A percentile compares a stretch with the other conserved stretches of the same genome.
Evolutionary conservation across 1,284 basidiomycete species (phyloP).

Genomic region (Heterobasidion irregulare): DNA sequence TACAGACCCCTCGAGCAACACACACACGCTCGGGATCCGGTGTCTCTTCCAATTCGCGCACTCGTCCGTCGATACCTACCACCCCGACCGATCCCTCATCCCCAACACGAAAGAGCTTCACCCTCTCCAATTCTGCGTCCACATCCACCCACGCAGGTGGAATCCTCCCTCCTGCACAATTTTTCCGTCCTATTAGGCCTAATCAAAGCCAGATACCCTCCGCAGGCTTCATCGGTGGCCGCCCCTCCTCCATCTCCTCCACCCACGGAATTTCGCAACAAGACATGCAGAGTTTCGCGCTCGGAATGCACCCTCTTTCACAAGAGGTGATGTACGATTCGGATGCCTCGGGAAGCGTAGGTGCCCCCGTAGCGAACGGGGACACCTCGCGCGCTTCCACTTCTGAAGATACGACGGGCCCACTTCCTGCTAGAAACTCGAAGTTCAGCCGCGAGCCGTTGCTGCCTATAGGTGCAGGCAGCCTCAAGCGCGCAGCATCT

Average conservation of each 20-base stretch:
- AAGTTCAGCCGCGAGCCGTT: conserved; percentile 65
- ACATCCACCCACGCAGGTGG: conserved; percentile 55
- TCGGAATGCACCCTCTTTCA: conserved; percentile 20
- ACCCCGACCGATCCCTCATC: conserved; percentile 8
- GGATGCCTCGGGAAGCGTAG: conserved; percentile 22
- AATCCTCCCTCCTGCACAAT: conserved; percentile 64
- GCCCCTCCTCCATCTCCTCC: conserved; percentile 23
- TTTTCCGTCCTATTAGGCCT: conserved; percentile 63
- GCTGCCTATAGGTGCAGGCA: conserved; percentile 35
- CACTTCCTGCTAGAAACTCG: conserved; percentile 23
- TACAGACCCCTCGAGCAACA: background rate
- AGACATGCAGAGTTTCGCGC: conserved; percentile 14
- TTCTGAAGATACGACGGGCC: conserved; percentile 17
- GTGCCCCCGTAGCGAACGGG: conserved; percentile 5
- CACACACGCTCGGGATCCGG: conserved; percentile 9
- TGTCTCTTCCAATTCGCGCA: conserved; percentile 9
- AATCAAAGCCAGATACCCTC: conserved; percentile 22
- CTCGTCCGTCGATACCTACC: conserved; percentile 2
- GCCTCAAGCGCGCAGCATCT: conserved; percentile 11
- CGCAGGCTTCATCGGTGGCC: conserved; percentile 5
- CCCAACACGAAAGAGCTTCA: conserved; percentile 8
- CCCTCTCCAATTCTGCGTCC: conserved; percentile 7
- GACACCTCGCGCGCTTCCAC: conserved; percentile 23
- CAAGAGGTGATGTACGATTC: conserved; percentile 20
- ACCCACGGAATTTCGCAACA: conserved; percentile 23